Conservation (phyloP, 2,329 filamentous ascomycete genomes). For the Penicillium sp. region DNA sequence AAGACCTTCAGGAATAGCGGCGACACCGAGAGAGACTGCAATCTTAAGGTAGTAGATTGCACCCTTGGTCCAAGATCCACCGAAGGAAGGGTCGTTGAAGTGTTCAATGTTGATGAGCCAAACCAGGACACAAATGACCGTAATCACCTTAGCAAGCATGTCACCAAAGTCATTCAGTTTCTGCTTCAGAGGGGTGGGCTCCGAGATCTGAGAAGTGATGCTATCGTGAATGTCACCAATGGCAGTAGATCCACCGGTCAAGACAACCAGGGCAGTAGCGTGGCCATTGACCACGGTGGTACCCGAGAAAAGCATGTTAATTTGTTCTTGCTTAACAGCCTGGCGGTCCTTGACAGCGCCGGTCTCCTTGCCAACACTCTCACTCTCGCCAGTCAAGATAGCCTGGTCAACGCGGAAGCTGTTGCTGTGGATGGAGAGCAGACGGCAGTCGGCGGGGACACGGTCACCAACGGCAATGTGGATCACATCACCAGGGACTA, state of each 20-base stretch:
- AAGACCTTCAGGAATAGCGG: conserved; percentile 94
- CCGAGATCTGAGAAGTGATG: conserved; percentile 96
- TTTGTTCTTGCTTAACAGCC: conserved; percentile 95
- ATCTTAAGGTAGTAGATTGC: conserved; percentile 99
- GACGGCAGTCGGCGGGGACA: conserved; percentile 89
- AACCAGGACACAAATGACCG: conserved; percentile 90
- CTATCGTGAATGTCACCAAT: conserved; percentile 99
- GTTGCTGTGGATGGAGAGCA: conserved; percentile 91
- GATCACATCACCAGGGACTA: conserved; percentile 92
- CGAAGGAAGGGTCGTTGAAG: conserved; percentile 92
- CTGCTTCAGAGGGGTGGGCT: conserved; percentile 95
- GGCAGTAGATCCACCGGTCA: conserved; percentile 86
- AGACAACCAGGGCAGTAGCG: conserved; percentile 83
- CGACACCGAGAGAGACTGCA: conserved; percentile 94
- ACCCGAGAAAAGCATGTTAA: conserved; percentile 97
- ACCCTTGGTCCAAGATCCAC: conserved; percentile 83
- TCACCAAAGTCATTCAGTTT: conserved; percentile 99
- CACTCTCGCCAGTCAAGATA: conserved; percentile 94
- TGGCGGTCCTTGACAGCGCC: conserved; percentile 69
- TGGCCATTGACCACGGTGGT: conserved; percentile 95
- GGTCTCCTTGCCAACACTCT: conserved; percentile 88
- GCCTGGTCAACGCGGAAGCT: conserved; percentile 96
- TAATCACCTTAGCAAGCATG: conserved; percentile 94
- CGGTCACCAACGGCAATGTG: conserved; percentile 87
- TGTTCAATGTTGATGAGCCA: conserved; percentile 99